Base-by-base conservation (phyloP, 768 basidiomycete genomes). In the Tremella yokohamensis region DNA sequence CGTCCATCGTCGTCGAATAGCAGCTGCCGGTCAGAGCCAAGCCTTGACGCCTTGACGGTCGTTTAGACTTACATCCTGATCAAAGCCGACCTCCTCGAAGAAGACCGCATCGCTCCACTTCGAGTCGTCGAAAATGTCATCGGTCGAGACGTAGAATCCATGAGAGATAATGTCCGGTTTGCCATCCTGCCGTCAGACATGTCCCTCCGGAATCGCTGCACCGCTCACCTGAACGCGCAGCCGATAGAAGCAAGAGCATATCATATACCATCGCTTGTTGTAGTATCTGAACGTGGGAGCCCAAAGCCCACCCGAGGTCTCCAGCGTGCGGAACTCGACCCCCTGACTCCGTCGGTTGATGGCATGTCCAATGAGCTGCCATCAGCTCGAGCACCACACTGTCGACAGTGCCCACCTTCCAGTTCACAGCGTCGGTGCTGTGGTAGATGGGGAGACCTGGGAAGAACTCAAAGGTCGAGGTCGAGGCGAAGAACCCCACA, bases 391-490 rank as follows among this genome's bases (percentile, higher is more conserved):
- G 3, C 51, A 39, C 37, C 3, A 16, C 3, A 39, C 3, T 4
- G 8, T 12, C 12, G 37, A 45, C 42, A 45, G 42, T 6, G 4
- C 51, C 19, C 9, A 69, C 47, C 26, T 60, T 57, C 70, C 70
- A 72, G 52, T 58, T 49, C 29, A 65, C 44, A 0, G 70, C 54
- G 45, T 72, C 68, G 2, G 29, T 60, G 34, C 52, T 53, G 48
- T 65, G 63, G 45, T 72, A 72, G 2, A 69, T 64, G 11, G 70
- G 70, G 6, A 68, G 49, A 3, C 65, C 70, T 3, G 68, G 70
- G 42, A 63, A 72, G 56, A 49, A 72, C 54, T 69, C 70, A 53
- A 72, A 72, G 1, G 68, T 67, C 18, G 58, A 61, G 7, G 70
- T 72, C n/a, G 54, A 44, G 22, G 70, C 19, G 42, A 67, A 72